Evolutionary conservation across 2,329 filamentous ascomycete species (phyloP).

Genomic region (Aureobasidium leucospermi): DNA sequence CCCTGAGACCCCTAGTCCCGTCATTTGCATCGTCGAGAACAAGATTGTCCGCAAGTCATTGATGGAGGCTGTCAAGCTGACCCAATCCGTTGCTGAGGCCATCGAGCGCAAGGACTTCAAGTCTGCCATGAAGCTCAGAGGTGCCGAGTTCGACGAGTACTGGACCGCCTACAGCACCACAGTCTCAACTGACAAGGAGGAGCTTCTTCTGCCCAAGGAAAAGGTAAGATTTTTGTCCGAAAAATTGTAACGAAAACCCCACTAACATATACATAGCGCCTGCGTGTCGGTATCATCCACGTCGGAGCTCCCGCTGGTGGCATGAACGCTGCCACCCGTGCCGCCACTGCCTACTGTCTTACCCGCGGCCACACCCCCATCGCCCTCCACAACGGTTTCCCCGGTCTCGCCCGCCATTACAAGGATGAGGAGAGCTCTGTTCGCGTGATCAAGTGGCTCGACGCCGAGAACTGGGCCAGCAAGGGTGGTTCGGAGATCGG

Average conservation of each 20-base stretch:
- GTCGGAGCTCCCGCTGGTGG: constrained; percentile 94
- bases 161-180: constrained; percentile 87
- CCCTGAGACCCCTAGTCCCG: constrained; percentile 81
- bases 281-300: constrained; percentile 93
- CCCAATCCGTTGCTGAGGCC: constrained; percentile 72
- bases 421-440: constrained; percentile 74
- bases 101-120: constrained; percentile 83
- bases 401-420: constrained; percentile 86
- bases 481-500: constrained; percentile 97
- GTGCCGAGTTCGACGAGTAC: constrained; percentile 90
- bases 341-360: constrained; percentile 86
- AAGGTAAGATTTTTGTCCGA: constrained; percentile 47
- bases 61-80: constrained; percentile 80
- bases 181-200: constrained; percentile 69
- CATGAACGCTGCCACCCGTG: constrained; percentile 95
- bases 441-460: constrained; percentile 81
- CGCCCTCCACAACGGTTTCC: constrained; percentile 94
- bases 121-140: constrained; percentile 77
- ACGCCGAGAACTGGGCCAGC: constrained; percentile 91
- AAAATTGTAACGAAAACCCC: background rate
- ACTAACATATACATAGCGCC: constrained; percentile 47
- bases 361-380: constrained; percentile 86
- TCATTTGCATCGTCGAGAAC: constrained; percentile 96
- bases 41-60: constrained; percentile 88
- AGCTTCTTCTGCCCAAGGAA: constrained; percentile 58